Evolutionary conservation across 192 early-diverging fungal species (phyloP).

Genomic region (Entomortierella beljakovae): DNA sequence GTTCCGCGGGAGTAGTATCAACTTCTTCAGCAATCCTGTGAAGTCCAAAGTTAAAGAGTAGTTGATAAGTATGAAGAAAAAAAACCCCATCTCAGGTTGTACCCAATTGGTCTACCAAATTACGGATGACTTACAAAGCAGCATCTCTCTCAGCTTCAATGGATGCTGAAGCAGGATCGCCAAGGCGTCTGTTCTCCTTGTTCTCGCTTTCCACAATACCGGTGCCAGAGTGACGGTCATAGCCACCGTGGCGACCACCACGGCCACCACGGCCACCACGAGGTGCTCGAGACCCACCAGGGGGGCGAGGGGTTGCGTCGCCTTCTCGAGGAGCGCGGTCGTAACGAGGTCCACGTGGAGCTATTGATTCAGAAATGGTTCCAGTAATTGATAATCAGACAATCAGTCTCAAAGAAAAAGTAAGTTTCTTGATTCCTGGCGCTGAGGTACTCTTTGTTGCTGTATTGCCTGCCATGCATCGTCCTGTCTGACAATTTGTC

Average conservation of each 20-base stretch:
- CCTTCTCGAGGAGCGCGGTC: slow-evolving; percentile 45
- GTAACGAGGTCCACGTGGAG: slow-evolving; percentile 38
- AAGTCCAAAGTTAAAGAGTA: neutral
- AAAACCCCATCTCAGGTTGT: slow-evolving; percentile 15
- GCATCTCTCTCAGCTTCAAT: slow-evolving; percentile 64
- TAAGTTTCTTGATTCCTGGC: no score
- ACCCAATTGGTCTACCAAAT: neutral
- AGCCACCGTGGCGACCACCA: slow-evolving; percentile 67
- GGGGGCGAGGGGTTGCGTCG: slow-evolving; percentile 32
- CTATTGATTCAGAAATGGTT: slow-evolving; percentile 1
- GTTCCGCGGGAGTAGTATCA: slow-evolving; percentile 53
- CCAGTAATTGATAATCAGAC: no score
- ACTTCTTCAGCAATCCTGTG: slow-evolving; percentile 45
- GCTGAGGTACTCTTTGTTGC: no score
- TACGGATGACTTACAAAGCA: slow-evolving; percentile 52
- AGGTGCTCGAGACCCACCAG: slow-evolving; percentile 53
- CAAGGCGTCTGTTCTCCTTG: slow-evolving; percentile 92
- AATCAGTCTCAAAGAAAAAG: no score
- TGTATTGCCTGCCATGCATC: no score
- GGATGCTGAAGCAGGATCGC: slow-evolving; percentile 69
- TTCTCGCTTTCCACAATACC: slow-evolving; percentile 86
- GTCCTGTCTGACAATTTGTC: no score
- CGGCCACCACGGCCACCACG: slow-evolving; percentile 42
- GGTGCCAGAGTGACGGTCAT: slow-evolving; percentile 90
- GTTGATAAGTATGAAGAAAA: neutral